phyloP scores from a whole-genome alignment of 306 rosid genomes.

The Luffa aegyptiaca region DNA sequence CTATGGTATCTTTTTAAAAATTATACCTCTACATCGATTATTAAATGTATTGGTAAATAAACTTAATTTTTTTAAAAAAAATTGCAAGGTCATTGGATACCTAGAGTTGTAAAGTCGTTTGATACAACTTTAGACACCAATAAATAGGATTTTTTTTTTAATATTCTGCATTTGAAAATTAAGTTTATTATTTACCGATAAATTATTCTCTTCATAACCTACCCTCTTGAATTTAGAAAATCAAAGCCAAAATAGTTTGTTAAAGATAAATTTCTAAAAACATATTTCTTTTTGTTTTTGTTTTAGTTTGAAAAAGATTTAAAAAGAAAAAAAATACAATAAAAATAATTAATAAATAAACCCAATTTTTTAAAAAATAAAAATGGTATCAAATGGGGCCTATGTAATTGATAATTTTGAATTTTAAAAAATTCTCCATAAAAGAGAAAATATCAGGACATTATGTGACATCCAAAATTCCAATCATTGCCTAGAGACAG shows the following conservation, averaged over 20 bases:
- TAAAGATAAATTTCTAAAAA: background rate
- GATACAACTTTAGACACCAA: background rate
- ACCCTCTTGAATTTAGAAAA: background rate
- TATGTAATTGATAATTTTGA: background rate
- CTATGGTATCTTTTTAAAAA: too few species aligned
- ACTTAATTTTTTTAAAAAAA: too few species aligned
- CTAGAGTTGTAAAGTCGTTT: background rate
- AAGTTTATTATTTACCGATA: too few species aligned
- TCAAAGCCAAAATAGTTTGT: background rate
- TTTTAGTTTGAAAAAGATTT: too few species aligned
- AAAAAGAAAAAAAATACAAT: background rate
- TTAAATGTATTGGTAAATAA: too few species aligned
- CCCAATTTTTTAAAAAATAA: background rate
- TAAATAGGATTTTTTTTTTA: too few species aligned
- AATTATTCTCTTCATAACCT: background rate
- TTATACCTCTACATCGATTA: too few species aligned
- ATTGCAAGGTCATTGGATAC: background rate
- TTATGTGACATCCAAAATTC: background rate
- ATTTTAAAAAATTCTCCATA: background rate
- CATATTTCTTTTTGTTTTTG: too few species aligned
- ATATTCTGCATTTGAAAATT: background rate
- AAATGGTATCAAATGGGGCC: background rate
- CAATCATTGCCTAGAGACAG: conserved; percentile 1
- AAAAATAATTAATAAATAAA: background rate
- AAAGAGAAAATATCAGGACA: background rate